Evolutionary conservation across 768 basidiomycete species (phyloP), one percentile per base, ranked within the genome.

Genomic region (Mycena venus): DNA sequence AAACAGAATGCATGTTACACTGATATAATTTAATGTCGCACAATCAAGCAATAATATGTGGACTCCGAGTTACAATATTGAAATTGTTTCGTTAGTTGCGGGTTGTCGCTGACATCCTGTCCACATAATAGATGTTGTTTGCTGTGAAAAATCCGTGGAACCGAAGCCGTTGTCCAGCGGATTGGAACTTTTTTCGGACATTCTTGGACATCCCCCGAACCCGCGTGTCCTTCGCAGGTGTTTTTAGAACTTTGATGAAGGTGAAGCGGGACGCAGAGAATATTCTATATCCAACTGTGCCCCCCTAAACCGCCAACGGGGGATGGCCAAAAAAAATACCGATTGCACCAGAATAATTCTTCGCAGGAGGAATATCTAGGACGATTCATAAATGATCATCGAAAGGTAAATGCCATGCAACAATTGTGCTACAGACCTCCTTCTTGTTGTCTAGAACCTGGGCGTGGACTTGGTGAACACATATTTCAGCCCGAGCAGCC

Each of bases 251-350:
- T 34, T 59, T 14, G 34, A 11, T 68, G 67, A 68, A 49, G 53
- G 29, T 68, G 12, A 59, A 68, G 56, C 67, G 67, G 67, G 67
- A 60, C 67, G 12, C 56, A 29, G 32, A 40, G 42, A 1, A 17
- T 8, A 11, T 40, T 36, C n/a, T 11, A 38, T 21, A 17, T n/a
- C 29, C 29, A 31, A 10, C 64, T 53, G 67, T 12, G 58, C 17
- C 67, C 67, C 67, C 67, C 67, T 68, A 68, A 36, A 49, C 67
- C 56, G 67, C 67, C 67, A 68, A 68, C 56, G 56, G 66, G 66
- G 66, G 66, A 58, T 59, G 31, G 25, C 49, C 36, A 70, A 70
- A 70, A 70, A 67, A 70, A 51, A 38, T 27, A 36, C 58, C 23
- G 67, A 14, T 17, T 69, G 42, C 19, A 69, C 23, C 34, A 70